These are phyloP conservation scores for Heliosperma pusillum DNA, from an alignment of 148 eudicot genomes.

Conservation along the genomic window DNA sequence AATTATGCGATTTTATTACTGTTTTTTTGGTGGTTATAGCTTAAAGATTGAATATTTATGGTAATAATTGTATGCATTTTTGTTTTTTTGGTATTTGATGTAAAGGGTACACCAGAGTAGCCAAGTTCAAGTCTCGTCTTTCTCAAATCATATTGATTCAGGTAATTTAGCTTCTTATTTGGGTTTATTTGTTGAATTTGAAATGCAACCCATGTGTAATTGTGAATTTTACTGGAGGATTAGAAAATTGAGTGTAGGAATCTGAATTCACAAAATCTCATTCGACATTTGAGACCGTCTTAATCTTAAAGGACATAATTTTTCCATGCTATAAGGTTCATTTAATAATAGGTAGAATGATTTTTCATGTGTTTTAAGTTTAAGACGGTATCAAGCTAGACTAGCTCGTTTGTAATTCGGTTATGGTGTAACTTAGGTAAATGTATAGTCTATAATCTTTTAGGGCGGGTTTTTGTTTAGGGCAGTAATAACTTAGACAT, in stretches of 20 bases:
- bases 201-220: not conserved
- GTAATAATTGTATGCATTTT: constrained; percentile 4
- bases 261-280: not conserved
- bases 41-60: not conserved
- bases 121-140: constrained; percentile 57
- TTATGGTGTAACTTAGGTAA: not conserved
- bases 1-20: not conserved
- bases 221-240: not conserved
- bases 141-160: constrained; percentile 41
- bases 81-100: constrained; percentile 13
- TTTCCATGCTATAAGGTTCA: not conserved
- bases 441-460: not conserved
- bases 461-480: not conserved
- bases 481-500: no score
- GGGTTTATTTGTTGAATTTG: not conserved
- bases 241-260: not conserved
- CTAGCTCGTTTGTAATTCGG: not conserved
- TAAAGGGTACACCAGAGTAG: constrained; percentile 80
- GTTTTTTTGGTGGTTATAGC: not conserved
- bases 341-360: not conserved
- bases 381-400: not conserved
- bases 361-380: not conserved
- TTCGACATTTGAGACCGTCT: not conserved
- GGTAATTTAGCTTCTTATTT: constrained; percentile 28
- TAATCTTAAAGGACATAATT: not conserved